Evolutionary conservation across 75 land plant genomes (phyloP).

Genomic region (Cupressus sempervirens): DNA sequence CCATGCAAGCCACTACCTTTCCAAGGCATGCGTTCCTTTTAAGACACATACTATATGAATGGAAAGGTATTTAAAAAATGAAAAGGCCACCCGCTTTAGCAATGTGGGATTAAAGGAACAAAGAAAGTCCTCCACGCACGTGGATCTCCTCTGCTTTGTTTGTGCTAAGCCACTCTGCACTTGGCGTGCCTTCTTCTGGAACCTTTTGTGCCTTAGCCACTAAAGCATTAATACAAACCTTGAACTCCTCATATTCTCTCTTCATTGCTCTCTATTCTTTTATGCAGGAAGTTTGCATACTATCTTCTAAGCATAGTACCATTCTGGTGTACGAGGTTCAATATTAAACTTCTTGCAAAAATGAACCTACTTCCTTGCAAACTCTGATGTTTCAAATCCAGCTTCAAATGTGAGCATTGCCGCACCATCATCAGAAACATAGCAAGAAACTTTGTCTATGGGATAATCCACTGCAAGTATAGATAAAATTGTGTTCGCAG

Average conservation of each 20-base stretch:
- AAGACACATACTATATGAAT: too few relatives aligned
- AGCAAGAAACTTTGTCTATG: constrained; percentile 65
- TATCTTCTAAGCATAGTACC: constrained; percentile 63
- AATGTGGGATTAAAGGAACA: too few relatives aligned
- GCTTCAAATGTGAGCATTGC: constrained; percentile 87
- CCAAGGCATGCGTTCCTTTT: too few relatives aligned
- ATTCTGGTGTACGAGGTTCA: constrained; percentile 76
- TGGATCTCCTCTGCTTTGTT: too few relatives aligned
- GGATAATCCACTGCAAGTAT: too few relatives aligned
- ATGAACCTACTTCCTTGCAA: constrained; percentile 75
- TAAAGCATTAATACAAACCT: constrained; percentile 68
- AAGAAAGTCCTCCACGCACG: too few relatives aligned
- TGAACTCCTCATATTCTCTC: constrained; percentile 83
- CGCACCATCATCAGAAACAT: constrained; percentile 75
- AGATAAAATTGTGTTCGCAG: too few relatives aligned
- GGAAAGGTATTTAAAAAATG: too few relatives aligned
- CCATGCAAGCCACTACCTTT: too few relatives aligned
- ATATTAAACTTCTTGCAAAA: constrained; percentile 69
- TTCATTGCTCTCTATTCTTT: constrained; percentile 69
- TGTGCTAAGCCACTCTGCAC: too few relatives aligned
- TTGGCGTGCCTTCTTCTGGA: constrained; percentile 81
- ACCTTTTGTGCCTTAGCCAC: constrained; percentile 70
- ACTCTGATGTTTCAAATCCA: constrained; percentile 68
- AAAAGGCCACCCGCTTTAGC: too few relatives aligned
- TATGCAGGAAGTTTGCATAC: constrained; percentile 65